Evolutionary conservation across 768 basidiomycete species (phyloP).

Genomic region (Zangia roseola): DNA sequence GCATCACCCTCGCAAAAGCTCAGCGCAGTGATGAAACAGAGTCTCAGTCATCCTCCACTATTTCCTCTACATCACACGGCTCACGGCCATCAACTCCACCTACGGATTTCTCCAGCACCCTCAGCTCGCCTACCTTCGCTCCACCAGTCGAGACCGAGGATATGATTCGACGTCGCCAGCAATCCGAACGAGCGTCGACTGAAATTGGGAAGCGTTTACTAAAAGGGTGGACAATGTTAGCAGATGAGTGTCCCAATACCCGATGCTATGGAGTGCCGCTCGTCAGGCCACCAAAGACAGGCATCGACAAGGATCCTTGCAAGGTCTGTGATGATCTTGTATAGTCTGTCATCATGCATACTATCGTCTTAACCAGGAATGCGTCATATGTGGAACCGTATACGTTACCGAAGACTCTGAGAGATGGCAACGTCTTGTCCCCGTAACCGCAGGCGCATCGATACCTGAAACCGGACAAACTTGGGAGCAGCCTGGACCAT

Average conservation of each 20-base stretch:
- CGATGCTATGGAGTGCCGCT: slow-evolving; percentile 82
- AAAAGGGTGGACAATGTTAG: slow-evolving; percentile 89
- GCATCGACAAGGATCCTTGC: slow-evolving; percentile 57
- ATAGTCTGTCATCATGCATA: neutral
- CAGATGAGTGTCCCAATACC: slow-evolving; percentile 72
- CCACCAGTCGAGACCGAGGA: slow-evolving; percentile 67
- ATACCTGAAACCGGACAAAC: slow-evolving; percentile 1
- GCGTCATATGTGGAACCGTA: slow-evolving; percentile 68
- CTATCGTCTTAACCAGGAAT: slow-evolving; percentile 52
- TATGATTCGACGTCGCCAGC: slow-evolving; percentile 65
- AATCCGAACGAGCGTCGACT: slow-evolving; percentile 77
- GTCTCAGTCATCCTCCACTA: slow-evolving; percentile 38
- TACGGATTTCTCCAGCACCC: slow-evolving; percentile 65
- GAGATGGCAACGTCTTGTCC: slow-evolving; percentile 47
- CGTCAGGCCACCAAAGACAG: slow-evolving; percentile 68
- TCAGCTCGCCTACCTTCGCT: slow-evolving; percentile 63
- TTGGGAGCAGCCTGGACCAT: slow-evolving; percentile 6
- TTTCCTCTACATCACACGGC: slow-evolving; percentile 47
- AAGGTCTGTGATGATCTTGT: slow-evolving; percentile 47
- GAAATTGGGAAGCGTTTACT: slow-evolving; percentile 78
- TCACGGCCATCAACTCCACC: slow-evolving; percentile 76
- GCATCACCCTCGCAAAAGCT: slow-evolving; percentile 11
- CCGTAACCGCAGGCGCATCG: slow-evolving; percentile 17
- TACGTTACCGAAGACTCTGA: slow-evolving; percentile 58
- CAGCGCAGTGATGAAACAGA: slow-evolving; percentile 21